Evolutionary conservation across 768 basidiomycete genomes (phyloP), one percentile per base, ranked within the genome.

Genomic region (Pleurotus giganteus): DNA sequence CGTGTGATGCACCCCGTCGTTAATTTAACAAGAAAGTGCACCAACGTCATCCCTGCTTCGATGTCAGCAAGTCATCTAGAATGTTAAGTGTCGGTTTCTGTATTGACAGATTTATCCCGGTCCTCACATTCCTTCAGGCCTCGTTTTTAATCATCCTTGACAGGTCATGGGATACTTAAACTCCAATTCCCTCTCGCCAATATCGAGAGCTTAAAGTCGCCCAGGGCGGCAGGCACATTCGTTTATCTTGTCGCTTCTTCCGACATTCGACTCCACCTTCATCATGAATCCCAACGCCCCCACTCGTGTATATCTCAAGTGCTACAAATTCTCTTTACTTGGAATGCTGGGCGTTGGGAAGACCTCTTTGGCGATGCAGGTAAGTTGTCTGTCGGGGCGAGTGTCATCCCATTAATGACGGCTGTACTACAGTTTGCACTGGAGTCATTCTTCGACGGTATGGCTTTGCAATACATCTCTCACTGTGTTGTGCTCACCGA

Each of bases 341-440:
- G 67, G 67, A 12, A 63, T 65, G 50, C 57, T 58, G 12, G 61
- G 64, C 37, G 66, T 69, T n/a, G 67, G 67, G 19, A 69, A 67
- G 54, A 69, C 66, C 2, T 65, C 67, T 2, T 63, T 69, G 55
- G 66, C 65, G 2, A 59, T 64, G 54, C 58, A 62, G 54, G 67
- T 67, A 12, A 19, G 61, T 59, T 26, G n/a, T 19, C 21, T 15
- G 50, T 49, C 32, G 8, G 19, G 52, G 34, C 8, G 8, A 26
- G 26, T 41, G 29, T 23, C 26, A 32, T n/a, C 27, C 27, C 15
- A 12, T 36, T 32, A 46, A 31, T 53, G 17, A 39, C 36, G 26
- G 11, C 12, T 19, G 31, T 23, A 4, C 27, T 24, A 12, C 19
- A 29, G 39, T 46, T 26, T 54, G 32, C 26, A 31, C 5, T 28